Evolutionary conservation across 2,329 filamentous ascomycete genomes (phyloP).

Genomic region (Neodidymelliopsis sp.): DNA sequence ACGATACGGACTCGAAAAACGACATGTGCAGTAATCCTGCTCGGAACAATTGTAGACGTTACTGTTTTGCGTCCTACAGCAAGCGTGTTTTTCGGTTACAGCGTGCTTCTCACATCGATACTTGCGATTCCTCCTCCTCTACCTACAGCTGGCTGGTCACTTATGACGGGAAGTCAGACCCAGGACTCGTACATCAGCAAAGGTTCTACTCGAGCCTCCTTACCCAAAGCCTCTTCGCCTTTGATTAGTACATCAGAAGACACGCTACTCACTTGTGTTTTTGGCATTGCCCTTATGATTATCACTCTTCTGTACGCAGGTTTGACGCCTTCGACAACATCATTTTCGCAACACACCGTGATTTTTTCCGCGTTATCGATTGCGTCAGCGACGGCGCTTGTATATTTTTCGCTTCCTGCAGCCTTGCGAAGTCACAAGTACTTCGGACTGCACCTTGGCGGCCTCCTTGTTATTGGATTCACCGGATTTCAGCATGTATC

Average conservation of each 20-base stretch:
- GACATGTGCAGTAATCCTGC: constrained; percentile 46
- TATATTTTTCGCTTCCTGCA: constrained; percentile 53
- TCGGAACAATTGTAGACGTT: constrained; percentile 46
- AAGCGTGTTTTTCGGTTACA: constrained; percentile 54
- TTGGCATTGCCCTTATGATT: constrained; percentile 49
- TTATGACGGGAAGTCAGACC: constrained; percentile 34
- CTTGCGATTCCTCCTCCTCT: constrained; percentile 60
- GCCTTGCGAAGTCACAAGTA: constrained; percentile 50
- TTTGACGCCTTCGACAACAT: constrained; percentile 42
- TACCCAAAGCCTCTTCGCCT: constrained; percentile 44
- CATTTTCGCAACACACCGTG: constrained; percentile 44
- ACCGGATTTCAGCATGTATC: constrained; percentile 32
- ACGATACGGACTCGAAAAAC: constrained; percentile 47
- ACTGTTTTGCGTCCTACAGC: constrained; percentile 27
- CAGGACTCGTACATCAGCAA: constrained; percentile 34
- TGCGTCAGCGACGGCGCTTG: constrained; percentile 52
- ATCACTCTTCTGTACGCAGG: constrained; percentile 48
- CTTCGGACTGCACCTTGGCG: constrained; percentile 42
- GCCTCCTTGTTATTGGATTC: constrained; percentile 32
- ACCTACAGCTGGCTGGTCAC: constrained; percentile 43
- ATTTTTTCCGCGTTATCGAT: constrained; percentile 52
- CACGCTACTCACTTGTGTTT: constrained; percentile 52
- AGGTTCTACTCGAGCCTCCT: constrained; percentile 30
- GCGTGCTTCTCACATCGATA: constrained; percentile 55
- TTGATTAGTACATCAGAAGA: constrained; percentile 51